Evolutionary conservation across 106 monocot species (phyloP).

Genomic region (Ottelia alismoides): DNA sequence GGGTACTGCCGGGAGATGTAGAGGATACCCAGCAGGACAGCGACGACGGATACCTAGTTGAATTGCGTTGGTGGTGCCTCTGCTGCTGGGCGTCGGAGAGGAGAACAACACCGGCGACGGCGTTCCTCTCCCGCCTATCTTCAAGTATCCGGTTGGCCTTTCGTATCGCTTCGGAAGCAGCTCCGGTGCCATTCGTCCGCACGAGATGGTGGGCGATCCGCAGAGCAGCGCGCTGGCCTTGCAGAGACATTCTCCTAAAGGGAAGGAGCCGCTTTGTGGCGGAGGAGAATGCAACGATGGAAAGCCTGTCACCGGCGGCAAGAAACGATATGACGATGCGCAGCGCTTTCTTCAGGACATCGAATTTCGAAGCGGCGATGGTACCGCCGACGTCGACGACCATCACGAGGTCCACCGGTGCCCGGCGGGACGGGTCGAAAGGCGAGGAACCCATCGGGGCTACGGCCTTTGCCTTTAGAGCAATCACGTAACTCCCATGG

Average conservation of each 20-base stretch:
- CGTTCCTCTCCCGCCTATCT: conserved; percentile 74
- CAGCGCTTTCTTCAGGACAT: conserved; percentile 75
- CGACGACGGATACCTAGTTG: neutral
- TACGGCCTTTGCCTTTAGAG: conserved; percentile 55
- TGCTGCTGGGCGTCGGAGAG: conserved; percentile 44
- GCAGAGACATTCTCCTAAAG: conserved; percentile 50
- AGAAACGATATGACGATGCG: conserved; percentile 55
- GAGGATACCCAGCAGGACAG: neutral
- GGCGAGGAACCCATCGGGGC: neutral
- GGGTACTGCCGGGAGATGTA: conserved; percentile 17
- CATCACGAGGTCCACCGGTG: conserved; percentile 87
- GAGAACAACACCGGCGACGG: conserved; percentile 87
- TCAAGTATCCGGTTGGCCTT: conserved; percentile 86
- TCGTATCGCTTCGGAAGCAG: conserved; percentile 35
- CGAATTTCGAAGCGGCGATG: conserved; percentile 58
- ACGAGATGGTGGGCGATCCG: conserved; percentile 68
- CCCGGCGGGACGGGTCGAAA: conserved; percentile 34
- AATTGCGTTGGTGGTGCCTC: neutral
- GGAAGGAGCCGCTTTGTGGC: conserved; percentile 73
- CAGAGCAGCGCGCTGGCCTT: conserved; percentile 64
- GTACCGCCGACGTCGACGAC: conserved; percentile 76
- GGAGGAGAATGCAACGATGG: conserved; percentile 66
- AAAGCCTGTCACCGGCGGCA: conserved; percentile 60
- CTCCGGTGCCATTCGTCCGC: conserved; percentile 9
- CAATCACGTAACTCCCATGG: conserved; percentile 65